Base-by-base conservation (phyloP, 345 rosid genomes). In the Combretum micranthum region DNA sequence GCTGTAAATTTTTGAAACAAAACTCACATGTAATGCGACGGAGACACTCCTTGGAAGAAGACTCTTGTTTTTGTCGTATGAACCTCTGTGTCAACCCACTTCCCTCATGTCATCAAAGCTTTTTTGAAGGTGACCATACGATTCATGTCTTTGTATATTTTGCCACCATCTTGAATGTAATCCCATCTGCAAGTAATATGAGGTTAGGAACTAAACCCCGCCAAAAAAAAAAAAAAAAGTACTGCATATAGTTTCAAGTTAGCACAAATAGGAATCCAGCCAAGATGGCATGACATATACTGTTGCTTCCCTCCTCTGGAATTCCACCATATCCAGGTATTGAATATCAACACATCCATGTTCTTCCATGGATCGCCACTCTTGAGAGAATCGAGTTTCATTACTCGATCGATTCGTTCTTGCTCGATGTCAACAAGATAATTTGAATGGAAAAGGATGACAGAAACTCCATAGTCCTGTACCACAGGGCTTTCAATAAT, bases 41-140 rank as follows among this genome's bases (percentile, higher is more conserved):
- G 95, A 18, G 96, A 85, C 52, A 84, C 71, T 61, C 95, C 94
- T 69, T 90, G 96, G 57, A 85, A 88, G 59, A 88, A 50, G 55
- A 91, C 84, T 22, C 17, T 71, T 13, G 90, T 82, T 72, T 69
- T 79, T 20, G 63, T 64, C 44, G 85, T 61, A 74, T 91, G 85
- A 4, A 88, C 84, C 20, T 84, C 79, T 4, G 87, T 56, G 73
- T 91, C 88, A 15, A 85, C 90, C 98, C 98, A 91, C 44, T 79
- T 69, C 25, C 85, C 85, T 96, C 96, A 91, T 44, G 96, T 88
- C 63, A 63, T 75, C 52, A 91, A 80, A 43, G 74, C 94, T 70
- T 65, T 75, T 16, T 56, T 76, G 57, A 86, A 86, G 16, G 95
- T 95, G 53, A 25, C 81, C 90, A 88, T 83, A 9, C 90, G 84